Conservation (phyloP, 2,329 filamentous ascomycete genomes). For the Cladosporium sp. region DNA sequence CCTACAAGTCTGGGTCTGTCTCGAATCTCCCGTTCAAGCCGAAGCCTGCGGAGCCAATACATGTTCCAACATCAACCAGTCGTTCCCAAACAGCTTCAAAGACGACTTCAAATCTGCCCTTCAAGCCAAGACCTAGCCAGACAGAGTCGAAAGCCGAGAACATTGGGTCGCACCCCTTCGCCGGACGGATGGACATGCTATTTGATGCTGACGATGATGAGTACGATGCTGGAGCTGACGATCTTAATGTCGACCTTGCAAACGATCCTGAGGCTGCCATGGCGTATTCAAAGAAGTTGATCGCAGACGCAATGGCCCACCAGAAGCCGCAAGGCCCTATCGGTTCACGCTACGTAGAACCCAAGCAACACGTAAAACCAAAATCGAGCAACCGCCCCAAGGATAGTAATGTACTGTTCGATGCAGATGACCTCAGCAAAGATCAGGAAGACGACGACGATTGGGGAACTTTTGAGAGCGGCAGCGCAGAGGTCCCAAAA, state of each 20-base stretch:
- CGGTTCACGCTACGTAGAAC: neutral
- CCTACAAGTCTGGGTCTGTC: neutral
- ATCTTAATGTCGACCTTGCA: constrained; percentile 27
- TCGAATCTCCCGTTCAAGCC: constrained; percentile 9
- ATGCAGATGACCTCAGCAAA: constrained; percentile 27
- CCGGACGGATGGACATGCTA: constrained; percentile 31
- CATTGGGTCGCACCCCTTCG: constrained; percentile 29
- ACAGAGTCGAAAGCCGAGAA: neutral
- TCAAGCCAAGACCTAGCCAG: constrained; percentile 18
- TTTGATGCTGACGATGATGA: constrained; percentile 31
- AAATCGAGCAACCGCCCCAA: constrained; percentile 24
- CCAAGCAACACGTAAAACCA: constrained; percentile 7
- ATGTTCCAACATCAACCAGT: neutral
- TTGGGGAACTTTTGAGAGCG: constrained; percentile 32
- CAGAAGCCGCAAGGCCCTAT: constrained; percentile 10
- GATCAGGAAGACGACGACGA: constrained; percentile 29
- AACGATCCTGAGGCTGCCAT: constrained; percentile 33
- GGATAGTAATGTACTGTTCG: constrained; percentile 31
- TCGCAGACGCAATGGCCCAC: constrained; percentile 24
- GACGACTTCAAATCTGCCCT: constrained; percentile 2
- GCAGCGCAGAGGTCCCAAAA: neutral
- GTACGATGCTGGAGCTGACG: constrained; percentile 32
- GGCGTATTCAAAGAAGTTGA: constrained; percentile 31
- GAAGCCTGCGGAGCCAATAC: neutral
- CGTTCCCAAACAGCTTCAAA: neutral